These are phyloP conservation scores for Xylariaceae sp. DNA, from an alignment of 2,329 filamentous ascomycete genomes.

Conservation along the genomic window DNA sequence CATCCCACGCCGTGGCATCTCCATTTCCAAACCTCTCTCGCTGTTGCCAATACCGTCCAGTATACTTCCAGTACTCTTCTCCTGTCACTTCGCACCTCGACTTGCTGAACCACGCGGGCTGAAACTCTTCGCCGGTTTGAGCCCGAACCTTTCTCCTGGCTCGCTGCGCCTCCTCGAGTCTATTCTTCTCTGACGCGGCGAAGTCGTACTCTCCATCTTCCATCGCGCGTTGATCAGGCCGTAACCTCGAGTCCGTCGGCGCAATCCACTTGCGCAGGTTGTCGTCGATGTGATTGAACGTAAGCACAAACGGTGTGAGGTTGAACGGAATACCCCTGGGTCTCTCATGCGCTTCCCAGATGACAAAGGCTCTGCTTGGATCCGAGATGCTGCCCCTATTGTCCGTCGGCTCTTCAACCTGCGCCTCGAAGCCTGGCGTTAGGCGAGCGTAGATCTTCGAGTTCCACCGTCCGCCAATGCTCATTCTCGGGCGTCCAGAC, in stretches of 20 bases:
- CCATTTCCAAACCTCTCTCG: slow-evolving; percentile 63
- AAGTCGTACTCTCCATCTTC: slow-evolving; percentile 97
- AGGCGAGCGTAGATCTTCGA: slow-evolving; percentile 92
- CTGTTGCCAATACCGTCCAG: slow-evolving; percentile 80
- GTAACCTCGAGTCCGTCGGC: slow-evolving; percentile 87
- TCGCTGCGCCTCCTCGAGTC: slow-evolving; percentile 88
- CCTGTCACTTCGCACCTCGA: slow-evolving; percentile 72
- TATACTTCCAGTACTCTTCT: slow-evolving; percentile 87
- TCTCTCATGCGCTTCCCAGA: slow-evolving; percentile 85
- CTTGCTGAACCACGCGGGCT: slow-evolving; percentile 80
- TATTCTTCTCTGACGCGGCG: slow-evolving; percentile 88
- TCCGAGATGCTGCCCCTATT: slow-evolving; percentile 54
- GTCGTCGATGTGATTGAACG: slow-evolving; percentile 89
- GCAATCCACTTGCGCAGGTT: slow-evolving; percentile 71
- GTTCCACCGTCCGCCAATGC: slow-evolving; percentile 93
- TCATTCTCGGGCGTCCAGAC: slow-evolving; percentile 77
- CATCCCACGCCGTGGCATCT: slow-evolving; percentile 58
- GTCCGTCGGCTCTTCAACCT: slow-evolving; percentile 56
- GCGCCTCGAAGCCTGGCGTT: slow-evolving; percentile 83
- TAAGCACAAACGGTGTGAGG: slow-evolving; percentile 90
- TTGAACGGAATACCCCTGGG: slow-evolving; percentile 91
- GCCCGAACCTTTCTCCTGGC: slow-evolving; percentile 71
- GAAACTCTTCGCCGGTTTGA: slow-evolving; percentile 73
- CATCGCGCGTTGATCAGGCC: slow-evolving; percentile 96
- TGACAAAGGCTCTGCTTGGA: slow-evolving; percentile 74